phyloP scores from a whole-genome alignment of 2,329 filamentous ascomycete genomes.

The Colletotrichum cuscutae region DNA sequence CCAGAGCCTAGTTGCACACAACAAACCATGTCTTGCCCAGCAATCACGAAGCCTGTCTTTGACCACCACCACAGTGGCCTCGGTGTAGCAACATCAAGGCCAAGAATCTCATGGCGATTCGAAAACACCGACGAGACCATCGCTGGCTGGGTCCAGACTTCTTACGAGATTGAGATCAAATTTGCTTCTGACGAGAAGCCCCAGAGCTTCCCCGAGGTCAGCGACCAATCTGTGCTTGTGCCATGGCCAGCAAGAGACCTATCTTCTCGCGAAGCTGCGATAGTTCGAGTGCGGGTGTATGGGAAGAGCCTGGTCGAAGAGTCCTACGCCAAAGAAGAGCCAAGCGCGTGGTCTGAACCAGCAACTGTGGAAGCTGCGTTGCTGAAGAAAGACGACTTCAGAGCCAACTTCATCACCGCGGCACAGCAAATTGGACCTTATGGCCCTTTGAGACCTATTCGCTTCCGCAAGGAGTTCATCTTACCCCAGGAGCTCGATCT shows the following conservation, averaged over 20 bases:
- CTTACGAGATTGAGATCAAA: neutral
- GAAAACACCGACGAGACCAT: neutral
- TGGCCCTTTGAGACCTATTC: neutral
- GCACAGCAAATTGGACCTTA: neutral
- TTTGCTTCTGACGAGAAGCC: neutral
- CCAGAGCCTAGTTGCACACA: neutral
- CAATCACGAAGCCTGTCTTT: neutral
- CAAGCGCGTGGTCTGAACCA: neutral
- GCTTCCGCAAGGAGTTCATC: neutral
- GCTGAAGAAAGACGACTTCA: neutral
- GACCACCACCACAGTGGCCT: neutral
- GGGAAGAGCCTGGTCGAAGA: neutral
- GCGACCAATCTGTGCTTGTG: neutral
- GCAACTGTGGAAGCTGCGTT: neutral
- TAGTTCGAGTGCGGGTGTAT: neutral
- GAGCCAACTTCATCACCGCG: neutral
- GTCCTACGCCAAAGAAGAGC: neutral
- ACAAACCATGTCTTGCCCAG: neutral
- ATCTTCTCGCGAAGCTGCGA: neutral
- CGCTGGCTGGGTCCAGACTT: neutral
- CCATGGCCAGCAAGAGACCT: neutral
- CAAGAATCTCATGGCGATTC: neutral
- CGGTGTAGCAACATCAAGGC: neutral
- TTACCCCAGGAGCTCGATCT: neutral
- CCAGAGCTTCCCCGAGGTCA: neutral